Conservation (phyloP, 768 basidiomycete genomes). For the Amylocystis lapponica region DNA sequence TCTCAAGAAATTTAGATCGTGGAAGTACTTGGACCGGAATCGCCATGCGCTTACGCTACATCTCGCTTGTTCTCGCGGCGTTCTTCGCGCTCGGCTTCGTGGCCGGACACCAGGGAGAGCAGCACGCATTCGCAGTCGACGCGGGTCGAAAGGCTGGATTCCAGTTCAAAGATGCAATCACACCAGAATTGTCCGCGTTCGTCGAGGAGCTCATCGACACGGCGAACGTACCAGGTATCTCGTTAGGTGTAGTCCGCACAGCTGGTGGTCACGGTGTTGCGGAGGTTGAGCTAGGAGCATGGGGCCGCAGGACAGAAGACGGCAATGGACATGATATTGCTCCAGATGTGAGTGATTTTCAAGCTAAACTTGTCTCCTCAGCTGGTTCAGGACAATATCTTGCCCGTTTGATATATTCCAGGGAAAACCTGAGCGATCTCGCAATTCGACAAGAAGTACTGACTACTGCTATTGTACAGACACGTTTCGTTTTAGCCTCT, state of each 20-base stretch:
- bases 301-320: slow-evolving; percentile 12
- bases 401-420: too few relatives aligned
- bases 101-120: too few relatives aligned
- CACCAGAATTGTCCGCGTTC: slow-evolving; percentile 6
- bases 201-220: slow-evolving; percentile 7
- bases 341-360: slow-evolving; percentile 14
- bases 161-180: slow-evolving; percentile 1
- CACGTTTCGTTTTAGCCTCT: slow-evolving; percentile 28
- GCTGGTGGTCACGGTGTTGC: slow-evolving; percentile 1
- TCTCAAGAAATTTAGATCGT: too few relatives aligned
- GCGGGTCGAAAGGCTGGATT: too few relatives aligned
- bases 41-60: too few relatives aligned
- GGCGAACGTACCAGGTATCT: slow-evolving; percentile 8
- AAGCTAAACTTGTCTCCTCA: background rate
- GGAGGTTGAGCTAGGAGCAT: slow-evolving; percentile 6
- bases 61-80: too few relatives aligned
- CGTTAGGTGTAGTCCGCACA: slow-evolving; percentile 12
- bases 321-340: slow-evolving; percentile 9
- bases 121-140: too few relatives aligned
- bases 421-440: background rate
- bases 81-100: too few relatives aligned
- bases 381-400: too few relatives aligned
- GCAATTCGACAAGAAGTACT: background rate
- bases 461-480: background rate
- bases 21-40: too few relatives aligned